Conservation (phyloP, 371 early-diverging fungal genomes). For the Mortierella polycephala region DNA sequence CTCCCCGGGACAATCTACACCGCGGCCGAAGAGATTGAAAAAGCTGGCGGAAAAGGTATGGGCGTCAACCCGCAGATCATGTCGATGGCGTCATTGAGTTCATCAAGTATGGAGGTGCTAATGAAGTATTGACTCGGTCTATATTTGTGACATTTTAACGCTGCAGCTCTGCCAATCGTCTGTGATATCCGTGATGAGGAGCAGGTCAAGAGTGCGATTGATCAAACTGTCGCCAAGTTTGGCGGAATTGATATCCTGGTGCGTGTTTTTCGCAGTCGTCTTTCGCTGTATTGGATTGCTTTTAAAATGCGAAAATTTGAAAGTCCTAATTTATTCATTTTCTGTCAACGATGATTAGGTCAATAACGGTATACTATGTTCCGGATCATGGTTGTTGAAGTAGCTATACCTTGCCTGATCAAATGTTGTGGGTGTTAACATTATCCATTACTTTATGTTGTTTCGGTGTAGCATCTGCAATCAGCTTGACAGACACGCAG, state of each 20-base stretch:
- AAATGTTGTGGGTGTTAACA: too few relatives aligned
- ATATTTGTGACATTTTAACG: neutral
- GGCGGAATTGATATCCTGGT: slow-evolving; percentile 85
- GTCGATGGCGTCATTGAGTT: too few relatives aligned
- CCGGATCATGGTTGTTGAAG: neutral
- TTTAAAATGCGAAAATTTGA: too few relatives aligned
- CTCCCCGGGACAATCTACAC: slow-evolving; percentile 84
- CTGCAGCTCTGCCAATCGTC: slow-evolving; percentile 72
- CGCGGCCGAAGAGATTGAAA: slow-evolving; percentile 77
- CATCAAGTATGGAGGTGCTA: too few relatives aligned
- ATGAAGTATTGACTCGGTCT: neutral
- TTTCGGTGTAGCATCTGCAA: slow-evolving; percentile 68
- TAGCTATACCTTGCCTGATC: too few relatives aligned
- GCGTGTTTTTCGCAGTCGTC: slow-evolving; percentile 60
- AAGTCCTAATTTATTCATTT: neutral
- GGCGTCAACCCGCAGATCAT: neutral
- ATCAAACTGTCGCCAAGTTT: slow-evolving; percentile 70
- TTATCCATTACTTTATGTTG: neutral
- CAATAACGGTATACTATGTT: slow-evolving; percentile 36
- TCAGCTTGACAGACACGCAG: slow-evolving; percentile 72
- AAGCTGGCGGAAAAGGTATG: slow-evolving; percentile 72
- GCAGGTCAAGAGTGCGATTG: slow-evolving; percentile 73
- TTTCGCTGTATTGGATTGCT: slow-evolving; percentile 10
- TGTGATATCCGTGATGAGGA: slow-evolving; percentile 87
- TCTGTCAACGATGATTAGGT: slow-evolving; percentile 18